These are phyloP conservation scores for Naganishia albida DNA, from an alignment of 1,284 basidiomycete species.

Conservation along the genomic window DNA sequence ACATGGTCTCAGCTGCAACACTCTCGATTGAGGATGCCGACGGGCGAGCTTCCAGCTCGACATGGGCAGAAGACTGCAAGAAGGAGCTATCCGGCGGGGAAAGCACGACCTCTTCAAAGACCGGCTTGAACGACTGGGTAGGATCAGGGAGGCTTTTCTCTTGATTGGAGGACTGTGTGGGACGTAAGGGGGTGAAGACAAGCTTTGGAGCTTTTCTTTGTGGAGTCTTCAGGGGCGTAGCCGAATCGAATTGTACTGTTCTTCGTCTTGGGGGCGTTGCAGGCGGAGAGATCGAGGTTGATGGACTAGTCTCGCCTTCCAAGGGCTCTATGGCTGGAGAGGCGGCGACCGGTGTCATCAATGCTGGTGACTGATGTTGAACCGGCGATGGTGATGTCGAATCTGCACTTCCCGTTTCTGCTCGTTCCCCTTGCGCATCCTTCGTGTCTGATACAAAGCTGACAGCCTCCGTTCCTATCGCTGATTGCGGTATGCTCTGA, in stretches of 20 bases:
- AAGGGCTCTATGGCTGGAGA: too few relatives aligned
- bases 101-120: not conserved
- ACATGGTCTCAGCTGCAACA: not conserved
- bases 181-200: conserved; percentile 9
- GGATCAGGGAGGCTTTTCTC: too few relatives aligned
- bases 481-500: too few relatives aligned
- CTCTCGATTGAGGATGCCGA: too few relatives aligned
- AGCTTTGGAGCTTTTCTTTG: conserved; percentile 18
- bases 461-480: not conserved
- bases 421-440: too few relatives aligned
- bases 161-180: not conserved
- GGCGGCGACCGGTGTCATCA: too few relatives aligned
- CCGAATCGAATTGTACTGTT: conserved; percentile 6
- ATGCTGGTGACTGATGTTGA: not conserved
- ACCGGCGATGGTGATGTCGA: too few relatives aligned
- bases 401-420: too few relatives aligned
- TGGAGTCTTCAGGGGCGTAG: conserved; percentile 12
- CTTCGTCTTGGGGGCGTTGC: conserved; percentile 5
- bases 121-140: not conserved
- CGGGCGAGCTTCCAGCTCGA: not conserved
- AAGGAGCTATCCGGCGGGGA: conserved; percentile 2
- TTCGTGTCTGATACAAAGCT: too few relatives aligned
- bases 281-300: too few relatives aligned
- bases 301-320: too few relatives aligned
- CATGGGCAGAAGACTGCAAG: not conserved